phyloP scores from a whole-genome alignment of 129 eudicot species.

The Pulicaria dysenterica region DNA sequence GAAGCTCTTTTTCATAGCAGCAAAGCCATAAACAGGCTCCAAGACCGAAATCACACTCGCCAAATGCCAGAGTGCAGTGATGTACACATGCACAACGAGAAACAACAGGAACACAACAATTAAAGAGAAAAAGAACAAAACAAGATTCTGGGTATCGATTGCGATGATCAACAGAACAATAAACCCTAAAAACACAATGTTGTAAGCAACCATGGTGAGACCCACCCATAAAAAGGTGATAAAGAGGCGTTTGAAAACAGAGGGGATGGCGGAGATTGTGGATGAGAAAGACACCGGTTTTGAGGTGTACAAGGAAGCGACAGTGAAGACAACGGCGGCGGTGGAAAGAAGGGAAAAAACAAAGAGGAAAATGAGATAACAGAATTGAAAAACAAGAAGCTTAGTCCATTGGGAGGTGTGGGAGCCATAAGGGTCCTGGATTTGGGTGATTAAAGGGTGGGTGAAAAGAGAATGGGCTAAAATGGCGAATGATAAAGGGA shows the following conservation, averaged over 20 bases:
- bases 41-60: constrained; percentile 86
- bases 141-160: constrained; percentile 53
- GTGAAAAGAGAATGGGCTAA: constrained; percentile 87
- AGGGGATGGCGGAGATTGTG: constrained; percentile 73
- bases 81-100: constrained; percentile 76
- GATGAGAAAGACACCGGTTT: constrained; percentile 64
- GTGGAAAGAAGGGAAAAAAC: constrained; percentile 82
- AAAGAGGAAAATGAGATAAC: constrained; percentile 73
- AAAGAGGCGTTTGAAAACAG: constrained; percentile 69
- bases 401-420: constrained; percentile 52
- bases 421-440: constrained; percentile 47
- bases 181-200: constrained; percentile 55
- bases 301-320: constrained; percentile 72
- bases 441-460: constrained; percentile 60
- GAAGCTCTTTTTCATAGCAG: constrained; percentile 80
- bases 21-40: constrained; percentile 72
- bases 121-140: constrained; percentile 53
- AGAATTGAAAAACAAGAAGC: constrained; percentile 63
- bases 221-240: constrained; percentile 77
- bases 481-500: constrained; percentile 86
- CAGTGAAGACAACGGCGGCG: constrained; percentile 89
- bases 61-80: constrained; percentile 81
- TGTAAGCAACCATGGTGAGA: constrained; percentile 56
- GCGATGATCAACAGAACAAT: constrained; percentile 62
- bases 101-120: constrained; percentile 56